Percentiles rank a stretch among this genome's conserved stretches.
phyloP scores from a whole-genome alignment of 129 eudicot genomes.

The Pseudognaphalium luteoalbum region DNA sequence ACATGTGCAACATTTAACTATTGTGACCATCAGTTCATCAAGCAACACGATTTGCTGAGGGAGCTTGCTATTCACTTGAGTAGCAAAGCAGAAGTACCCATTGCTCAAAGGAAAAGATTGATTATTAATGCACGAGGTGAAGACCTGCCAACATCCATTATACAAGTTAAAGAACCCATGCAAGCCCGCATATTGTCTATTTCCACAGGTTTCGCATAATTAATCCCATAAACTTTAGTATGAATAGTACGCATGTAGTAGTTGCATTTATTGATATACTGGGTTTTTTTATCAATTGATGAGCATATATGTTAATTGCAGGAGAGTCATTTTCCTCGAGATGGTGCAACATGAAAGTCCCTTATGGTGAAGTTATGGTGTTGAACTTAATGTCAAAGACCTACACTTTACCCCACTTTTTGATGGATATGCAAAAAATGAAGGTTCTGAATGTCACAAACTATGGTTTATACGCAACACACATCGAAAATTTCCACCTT shows the following conservation, averaged over 20 bases:
- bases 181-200: slow-evolving; percentile 43
- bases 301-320: slow-evolving; percentile 23
- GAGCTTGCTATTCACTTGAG: slow-evolving; percentile 47
- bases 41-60: slow-evolving; percentile 56
- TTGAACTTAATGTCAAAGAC: slow-evolving; percentile 39
- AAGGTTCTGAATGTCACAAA: slow-evolving; percentile 48
- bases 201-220: slow-evolving; percentile 42
- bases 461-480: slow-evolving; percentile 40
- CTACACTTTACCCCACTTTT: slow-evolving; percentile 47
- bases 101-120: slow-evolving; percentile 37
- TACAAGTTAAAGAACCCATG: slow-evolving; percentile 22
- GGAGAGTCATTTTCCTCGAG: slow-evolving; percentile 42
- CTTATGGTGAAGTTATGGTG: slow-evolving; percentile 43
- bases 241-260: neutral
- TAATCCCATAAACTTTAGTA: neutral
- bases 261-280: neutral
- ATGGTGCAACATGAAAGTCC: slow-evolving; percentile 41
- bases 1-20: neutral
- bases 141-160: slow-evolving; percentile 20
- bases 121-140: slow-evolving; percentile 33
- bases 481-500: slow-evolving; percentile 19
- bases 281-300: neutral
- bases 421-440: slow-evolving; percentile 33
- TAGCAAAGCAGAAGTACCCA: slow-evolving; percentile 33
- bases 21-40: slow-evolving; percentile 44